Conservation (phyloP, 768 basidiomycete species). For the Calvatia gigantea region DNA sequence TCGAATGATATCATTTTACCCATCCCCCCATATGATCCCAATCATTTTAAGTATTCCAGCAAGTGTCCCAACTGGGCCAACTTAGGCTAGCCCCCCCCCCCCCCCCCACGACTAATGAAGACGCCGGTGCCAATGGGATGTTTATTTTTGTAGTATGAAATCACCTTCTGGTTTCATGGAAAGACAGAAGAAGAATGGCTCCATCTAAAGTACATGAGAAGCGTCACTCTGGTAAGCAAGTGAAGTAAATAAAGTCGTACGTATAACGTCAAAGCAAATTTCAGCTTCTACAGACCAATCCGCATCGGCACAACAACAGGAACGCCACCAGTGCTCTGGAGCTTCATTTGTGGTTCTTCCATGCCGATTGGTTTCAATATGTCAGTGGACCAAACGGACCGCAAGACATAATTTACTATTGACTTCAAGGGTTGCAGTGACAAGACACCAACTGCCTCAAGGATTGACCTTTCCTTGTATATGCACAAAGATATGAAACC, state of each 20-base stretch:
- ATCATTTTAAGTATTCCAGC: background rate
- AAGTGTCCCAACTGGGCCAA: background rate
- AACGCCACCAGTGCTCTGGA: background rate
- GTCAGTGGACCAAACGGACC: background rate
- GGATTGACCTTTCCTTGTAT: background rate
- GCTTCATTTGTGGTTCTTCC: background rate
- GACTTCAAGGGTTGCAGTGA: background rate
- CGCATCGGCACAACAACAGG: background rate
- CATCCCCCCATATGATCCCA: background rate
- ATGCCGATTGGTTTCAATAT: background rate
- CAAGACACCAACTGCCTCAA: background rate
- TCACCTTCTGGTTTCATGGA: slow-evolving; percentile 3
- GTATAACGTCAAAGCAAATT: background rate
- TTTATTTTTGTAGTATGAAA: slow-evolving; percentile 10
- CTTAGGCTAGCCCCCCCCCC: background rate
- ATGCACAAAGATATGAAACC: background rate
- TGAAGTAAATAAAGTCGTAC: background rate
- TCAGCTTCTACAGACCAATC: background rate
- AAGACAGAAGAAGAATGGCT: slow-evolving; percentile 3
- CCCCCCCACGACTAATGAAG: background rate
- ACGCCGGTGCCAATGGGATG: background rate
- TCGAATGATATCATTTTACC: slow-evolving; percentile 10
- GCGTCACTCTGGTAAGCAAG: background rate
- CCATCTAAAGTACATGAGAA: background rate
- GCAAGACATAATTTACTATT: background rate